Conservation (phyloP, 2,329 filamentous ascomycete species). For the Dendryphion nanum region DNA sequence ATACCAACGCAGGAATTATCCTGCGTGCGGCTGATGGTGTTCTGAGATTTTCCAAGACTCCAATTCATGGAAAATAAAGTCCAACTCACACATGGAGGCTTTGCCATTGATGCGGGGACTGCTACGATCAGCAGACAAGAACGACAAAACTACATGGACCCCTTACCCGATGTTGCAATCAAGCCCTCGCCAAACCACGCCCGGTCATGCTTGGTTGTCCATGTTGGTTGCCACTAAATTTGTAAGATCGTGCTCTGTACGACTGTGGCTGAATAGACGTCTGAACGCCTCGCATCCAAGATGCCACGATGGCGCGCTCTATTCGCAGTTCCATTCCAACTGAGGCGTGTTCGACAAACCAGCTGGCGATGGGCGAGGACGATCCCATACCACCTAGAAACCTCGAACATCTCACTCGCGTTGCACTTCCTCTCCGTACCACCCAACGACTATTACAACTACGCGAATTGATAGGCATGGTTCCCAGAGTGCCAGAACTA, state of each 20-base stretch:
- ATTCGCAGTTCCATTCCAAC: neutral
- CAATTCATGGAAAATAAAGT: neutral
- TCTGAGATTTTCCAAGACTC: too few relatives aligned
- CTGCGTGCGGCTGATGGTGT: too few relatives aligned
- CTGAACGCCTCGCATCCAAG: neutral
- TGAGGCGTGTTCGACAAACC: too few relatives aligned
- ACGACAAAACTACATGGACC: constrained; percentile 1
- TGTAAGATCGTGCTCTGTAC: too few relatives aligned
- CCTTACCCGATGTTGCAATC: constrained; percentile 7
- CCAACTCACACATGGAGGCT: neutral
- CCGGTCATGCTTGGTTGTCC: neutral
- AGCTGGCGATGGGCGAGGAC: too few relatives aligned
- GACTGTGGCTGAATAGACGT: neutral
- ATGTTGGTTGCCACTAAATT: too few relatives aligned
- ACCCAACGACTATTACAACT: too few relatives aligned
- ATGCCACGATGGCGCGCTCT: neutral
- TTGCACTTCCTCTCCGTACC: too few relatives aligned
- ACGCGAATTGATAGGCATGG: too few relatives aligned
- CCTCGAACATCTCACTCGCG: too few relatives aligned
- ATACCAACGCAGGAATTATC: constrained; percentile 4
- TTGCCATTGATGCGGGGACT: constrained; percentile 5
- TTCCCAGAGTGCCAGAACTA: too few relatives aligned
- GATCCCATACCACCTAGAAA: too few relatives aligned
- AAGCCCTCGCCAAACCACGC: neutral
- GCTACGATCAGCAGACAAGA: constrained; percentile 3